These are phyloP conservation scores for Cyclocybe aegerita DNA, from an alignment of 768 basidiomycete species.

Conservation along the genomic window DNA sequence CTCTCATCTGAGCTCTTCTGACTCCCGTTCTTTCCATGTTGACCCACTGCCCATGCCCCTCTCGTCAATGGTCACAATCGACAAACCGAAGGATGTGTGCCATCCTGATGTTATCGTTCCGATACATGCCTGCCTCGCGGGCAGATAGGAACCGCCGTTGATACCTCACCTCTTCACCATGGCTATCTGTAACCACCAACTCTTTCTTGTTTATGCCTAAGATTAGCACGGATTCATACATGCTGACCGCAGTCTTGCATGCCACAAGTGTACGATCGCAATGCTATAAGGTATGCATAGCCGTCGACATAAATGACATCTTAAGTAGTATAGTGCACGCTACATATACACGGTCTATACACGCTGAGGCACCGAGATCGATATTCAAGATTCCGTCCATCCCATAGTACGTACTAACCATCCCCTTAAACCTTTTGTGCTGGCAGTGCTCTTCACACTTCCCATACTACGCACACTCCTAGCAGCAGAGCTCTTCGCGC, in stretches of 20 bases:
- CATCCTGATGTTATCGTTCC: conserved; percentile 28
- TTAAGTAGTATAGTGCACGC: too few species aligned
- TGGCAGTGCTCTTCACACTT: conserved; percentile 41
- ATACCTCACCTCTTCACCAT: not conserved
- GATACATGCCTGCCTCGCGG: conserved; percentile 37
- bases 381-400: conserved; percentile 15
- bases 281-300: too few species aligned
- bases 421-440: conserved; percentile 36
- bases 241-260: too few species aligned
- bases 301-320: too few species aligned
- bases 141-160: conserved; percentile 29
- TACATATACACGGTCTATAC: too few species aligned
- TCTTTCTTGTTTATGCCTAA: too few species aligned
- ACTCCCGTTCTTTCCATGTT: conserved; percentile 21
- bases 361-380: too few species aligned
- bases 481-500: conserved; percentile 35
- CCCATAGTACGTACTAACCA: conserved; percentile 35
- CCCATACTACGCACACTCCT: conserved; percentile 43
- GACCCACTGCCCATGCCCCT: conserved; percentile 59
- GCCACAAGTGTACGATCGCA: too few species aligned
- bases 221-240: too few species aligned
- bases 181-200: not conserved
- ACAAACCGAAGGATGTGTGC: conserved; percentile 16
- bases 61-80: conserved; percentile 43
- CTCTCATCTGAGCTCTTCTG: not conserved